A percentile compares a stretch with the other conserved stretches of the same genome.
Conservation (phyloP, 2,329 filamentous ascomycete genomes). For the Fusarium tricinctum region DNA sequence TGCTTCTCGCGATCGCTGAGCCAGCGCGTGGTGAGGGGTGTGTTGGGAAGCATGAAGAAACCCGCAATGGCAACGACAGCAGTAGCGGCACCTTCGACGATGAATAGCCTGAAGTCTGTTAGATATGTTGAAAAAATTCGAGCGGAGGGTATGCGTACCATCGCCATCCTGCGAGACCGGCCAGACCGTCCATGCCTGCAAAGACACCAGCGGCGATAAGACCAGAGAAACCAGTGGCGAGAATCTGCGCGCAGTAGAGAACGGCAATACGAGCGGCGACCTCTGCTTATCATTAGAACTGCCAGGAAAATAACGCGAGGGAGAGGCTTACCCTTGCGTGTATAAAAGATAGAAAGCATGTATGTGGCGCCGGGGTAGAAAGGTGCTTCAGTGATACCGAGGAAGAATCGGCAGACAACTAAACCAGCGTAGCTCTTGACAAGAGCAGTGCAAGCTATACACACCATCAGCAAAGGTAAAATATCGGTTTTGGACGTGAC, state of each 20-base stretch:
- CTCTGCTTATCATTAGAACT: conserved; percentile 62
- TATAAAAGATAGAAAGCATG: conserved; percentile 54
- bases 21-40: conserved; percentile 60
- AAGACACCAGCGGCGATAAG: conserved; percentile 73
- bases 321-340: conserved; percentile 47
- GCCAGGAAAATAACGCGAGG: fast-evolving
- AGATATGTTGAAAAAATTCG: neutral
- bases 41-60: conserved; percentile 55
- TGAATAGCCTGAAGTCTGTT: conserved; percentile 45
- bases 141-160: conserved; percentile 56
- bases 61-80: conserved; percentile 50
- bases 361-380: conserved; percentile 59
- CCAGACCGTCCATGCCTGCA: conserved; percentile 54
- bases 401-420: conserved; percentile 56
- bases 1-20: conserved; percentile 63
- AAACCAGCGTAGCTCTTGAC: conserved; percentile 55
- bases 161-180: conserved; percentile 72
- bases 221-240: conserved; percentile 77
- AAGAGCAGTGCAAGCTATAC: conserved; percentile 53
- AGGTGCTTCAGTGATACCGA: conserved; percentile 58
- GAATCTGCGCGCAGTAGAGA: conserved; percentile 71
- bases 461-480: fast-evolving
- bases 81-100: conserved; percentile 69
- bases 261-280: conserved; percentile 72
- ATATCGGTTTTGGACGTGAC: neutral